Percentiles rank a stretch among this genome's conserved stretches.
Evolutionary conservation across 495 filamentous ascomycete genomes (phyloP).

Genomic region (Penicillium canescens): DNA sequence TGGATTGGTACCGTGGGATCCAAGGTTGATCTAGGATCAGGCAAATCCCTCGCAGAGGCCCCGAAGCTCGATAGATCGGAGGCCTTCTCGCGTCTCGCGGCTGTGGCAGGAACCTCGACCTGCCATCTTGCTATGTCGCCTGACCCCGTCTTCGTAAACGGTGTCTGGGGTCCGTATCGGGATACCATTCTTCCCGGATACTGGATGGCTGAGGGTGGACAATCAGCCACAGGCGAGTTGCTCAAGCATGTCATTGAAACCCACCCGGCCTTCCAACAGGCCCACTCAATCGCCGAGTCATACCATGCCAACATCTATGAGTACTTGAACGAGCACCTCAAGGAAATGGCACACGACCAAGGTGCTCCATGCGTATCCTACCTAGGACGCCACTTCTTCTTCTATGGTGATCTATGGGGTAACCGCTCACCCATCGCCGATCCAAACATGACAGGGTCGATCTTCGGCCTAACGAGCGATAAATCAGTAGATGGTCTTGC

Average conservation of each 20-base stretch:
- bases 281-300: slow-evolving; percentile 70
- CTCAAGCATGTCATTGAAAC: slow-evolving; percentile 92
- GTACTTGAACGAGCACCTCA: slow-evolving; percentile 87
- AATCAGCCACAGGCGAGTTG: slow-evolving; percentile 92
- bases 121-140: slow-evolving; percentile 96
- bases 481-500: slow-evolving; percentile 82
- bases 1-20: slow-evolving; percentile 99
- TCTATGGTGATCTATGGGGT: slow-evolving; percentile 98
- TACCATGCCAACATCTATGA: slow-evolving; percentile 87
- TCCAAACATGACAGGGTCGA: slow-evolving; percentile 83
- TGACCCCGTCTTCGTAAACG: slow-evolving; percentile 85
- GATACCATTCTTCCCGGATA: slow-evolving; percentile 87
- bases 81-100: slow-evolving; percentile 90
- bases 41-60: slow-evolving; percentile 58
- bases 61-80: slow-evolving; percentile 79
- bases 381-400: slow-evolving; percentile 90
- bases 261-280: slow-evolving; percentile 82
- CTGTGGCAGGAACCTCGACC: slow-evolving; percentile 96
- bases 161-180: slow-evolving; percentile 95
- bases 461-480: slow-evolving; percentile 83
- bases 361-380: slow-evolving; percentile 77
- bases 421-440: slow-evolving; percentile 94
- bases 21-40: slow-evolving; percentile 70
- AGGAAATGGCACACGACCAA: slow-evolving; percentile 64
- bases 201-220: slow-evolving; percentile 97